Percentiles rank a stretch among this genome's conserved stretches.
Evolutionary conservation across 2,329 filamentous ascomycete genomes (phyloP).

Genomic region (Botryotinia narcissicola): DNA sequence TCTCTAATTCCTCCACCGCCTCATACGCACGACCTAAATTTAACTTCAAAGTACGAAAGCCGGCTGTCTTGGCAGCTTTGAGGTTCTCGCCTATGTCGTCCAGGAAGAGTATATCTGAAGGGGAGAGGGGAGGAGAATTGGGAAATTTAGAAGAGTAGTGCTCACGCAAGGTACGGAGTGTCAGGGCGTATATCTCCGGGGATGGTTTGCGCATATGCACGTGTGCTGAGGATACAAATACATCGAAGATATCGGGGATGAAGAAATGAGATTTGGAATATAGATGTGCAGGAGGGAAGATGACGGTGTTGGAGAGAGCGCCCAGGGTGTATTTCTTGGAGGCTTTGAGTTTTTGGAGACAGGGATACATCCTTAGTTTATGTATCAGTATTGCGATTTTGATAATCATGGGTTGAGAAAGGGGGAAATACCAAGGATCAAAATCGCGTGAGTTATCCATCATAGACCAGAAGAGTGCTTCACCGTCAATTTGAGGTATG

Average conservation of each 20-base stretch:
- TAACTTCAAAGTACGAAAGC: conserved; percentile 84
- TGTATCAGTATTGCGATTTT: not conserved
- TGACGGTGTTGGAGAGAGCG: conserved; percentile 85
- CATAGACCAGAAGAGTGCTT: conserved; percentile 87
- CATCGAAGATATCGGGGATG: conserved; percentile 70
- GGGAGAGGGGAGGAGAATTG: conserved; percentile 46
- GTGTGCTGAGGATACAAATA: conserved; percentile 85
- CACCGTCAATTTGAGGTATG: conserved; percentile 71
- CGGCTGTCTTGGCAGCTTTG: conserved; percentile 70
- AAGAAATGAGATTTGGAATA: conserved; percentile 42
- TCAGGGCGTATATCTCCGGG: conserved; percentile 72
- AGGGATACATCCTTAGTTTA: conserved; percentile 70
- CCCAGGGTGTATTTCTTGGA: conserved; percentile 69
- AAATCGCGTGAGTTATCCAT: conserved; percentile 69
- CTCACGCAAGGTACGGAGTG: conserved; percentile 39
- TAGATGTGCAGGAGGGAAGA: conserved; percentile 73
- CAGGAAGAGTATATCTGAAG: conserved; percentile 76
- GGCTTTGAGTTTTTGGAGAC: conserved; percentile 65
- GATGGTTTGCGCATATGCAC: conserved; percentile 88
- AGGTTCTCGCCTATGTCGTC: conserved; percentile 90
- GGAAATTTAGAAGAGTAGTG: not conserved
- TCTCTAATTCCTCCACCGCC: conserved; percentile 79
- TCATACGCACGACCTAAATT: conserved; percentile 72
- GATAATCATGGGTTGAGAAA: no score
- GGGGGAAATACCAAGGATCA: conserved; percentile 57